Evolutionary conservation across 441 rosid species (phyloP), one percentile per base, ranked within the genome.

Genomic region (Mallotus japonicus): DNA sequence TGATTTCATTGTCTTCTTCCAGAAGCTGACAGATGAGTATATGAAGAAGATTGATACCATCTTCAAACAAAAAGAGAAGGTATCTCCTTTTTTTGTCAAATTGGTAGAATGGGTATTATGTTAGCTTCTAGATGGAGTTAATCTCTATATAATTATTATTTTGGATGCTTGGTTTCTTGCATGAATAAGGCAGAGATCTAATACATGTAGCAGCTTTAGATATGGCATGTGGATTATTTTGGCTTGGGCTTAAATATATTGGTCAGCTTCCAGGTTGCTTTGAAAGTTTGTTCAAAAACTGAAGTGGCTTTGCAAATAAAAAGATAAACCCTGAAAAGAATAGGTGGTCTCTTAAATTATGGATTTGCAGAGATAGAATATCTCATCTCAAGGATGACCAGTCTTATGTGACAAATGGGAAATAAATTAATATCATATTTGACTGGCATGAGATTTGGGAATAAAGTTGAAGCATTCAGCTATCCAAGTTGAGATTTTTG

Each of bases 31-130:
- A 60, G 99, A 94, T 82, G 83, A 81, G 58, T 92, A 90, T 79
- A 87, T 86, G 85, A 92, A 92, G 90, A 94, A 92, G 83, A 53
- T 94, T 44, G 99, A 94, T 20, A 69, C 79, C 68, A 54, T 89
- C 50, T 83, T 50, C 89, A 92, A 92, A 73, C 96, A 90, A 82
- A 92, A 94, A 79, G 99, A 89, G 81, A 87, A 89, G 97, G 97
- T 94, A 88, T 47, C 17, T 63, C 65, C 70, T 22, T 46, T 22
- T 24, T 32, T 59, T 66, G 54, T 59, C 22, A 42, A 74, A 67
- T 62, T 57, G 22, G 40, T 67, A 49, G 60, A 62, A 16, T 50
- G 19, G 46, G 8, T 4, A 42, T 42, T 42, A 8, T 42, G 46
- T 42, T 42, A 42, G 4, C n/a, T 4, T 34, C 56, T 24, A 24